Evolutionary conservation across 2,329 filamentous ascomycete genomes (phyloP), one percentile per base, ranked within the genome.

Genomic region (Xylariaceae sp.): DNA sequence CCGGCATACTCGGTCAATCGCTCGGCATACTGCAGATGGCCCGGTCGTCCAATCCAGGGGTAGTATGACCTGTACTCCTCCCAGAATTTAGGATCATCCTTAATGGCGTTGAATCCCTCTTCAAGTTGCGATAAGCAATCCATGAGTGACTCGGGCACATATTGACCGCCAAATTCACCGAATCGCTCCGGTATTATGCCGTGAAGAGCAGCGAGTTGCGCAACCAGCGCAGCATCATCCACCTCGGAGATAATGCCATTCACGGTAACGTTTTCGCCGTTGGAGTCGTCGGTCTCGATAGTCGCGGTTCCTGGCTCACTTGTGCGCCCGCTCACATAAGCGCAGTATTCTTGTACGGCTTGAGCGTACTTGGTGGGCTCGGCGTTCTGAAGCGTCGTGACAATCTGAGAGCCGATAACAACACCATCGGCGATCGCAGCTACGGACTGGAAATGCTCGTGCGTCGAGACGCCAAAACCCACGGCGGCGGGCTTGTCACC

Each of bases 61-160:
- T 97, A 99, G 77, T 96, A 94, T 4, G 89, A 90, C 61, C 89
- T 83, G 76, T 90, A 99, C 73, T 99, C 94, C 68, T 95, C 88
- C 94, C 94, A 99, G 79, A 99, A 99, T 52, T 83, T 80, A 3
- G 90, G 87, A 68, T 97, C 92, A 60, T 95, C 84, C 66, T 86
- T 86, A 57, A 94, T 91, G 64, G 87, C 76, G 65, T 94, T 86
- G 78, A 99, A 99, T 35, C 92, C 94, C 31, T 84, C 83, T 73
- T 99, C 92, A 4, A 99, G 81, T 73, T 99, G 84, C 0, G 86
- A 86, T 56, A 99, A 76, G 69, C 92, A 97, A 74, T 97, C 92
- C 92, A 99, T 97, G 58, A 99, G 80, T 26, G 91, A 94, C 73
- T 99, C 94, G 1, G 94, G 94, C 2, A 99, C 94, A 68, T 96